Base-by-base conservation (phyloP, 2,329 filamentous ascomycete species). In the Colletotrichum sp. region DNA sequence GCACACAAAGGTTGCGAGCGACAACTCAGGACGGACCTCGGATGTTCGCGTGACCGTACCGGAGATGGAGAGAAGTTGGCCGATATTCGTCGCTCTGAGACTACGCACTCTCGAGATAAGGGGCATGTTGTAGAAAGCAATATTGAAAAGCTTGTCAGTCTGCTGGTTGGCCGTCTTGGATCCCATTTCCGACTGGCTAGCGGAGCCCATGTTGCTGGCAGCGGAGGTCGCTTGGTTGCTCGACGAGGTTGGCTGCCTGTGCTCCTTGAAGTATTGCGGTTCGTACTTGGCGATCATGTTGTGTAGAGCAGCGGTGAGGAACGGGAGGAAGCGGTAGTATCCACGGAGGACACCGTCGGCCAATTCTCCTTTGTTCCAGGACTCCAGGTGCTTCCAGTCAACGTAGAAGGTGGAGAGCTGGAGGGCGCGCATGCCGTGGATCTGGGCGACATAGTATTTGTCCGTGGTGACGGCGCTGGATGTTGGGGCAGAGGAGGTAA, bases 11-110 rank as follows among this genome's bases (percentile, higher is more conserved):
- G 97, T 98, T 8, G 95, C 97, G 26, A 98, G 89, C 4, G 96
- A 98, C 76, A 99, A 87, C 85, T 99, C 97, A 1, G 97, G 97
- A 39, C 97, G 92, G 28, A 99, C 97, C 88, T 99, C 97, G 12
- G 97, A 99, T 8, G 97, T 99, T 83, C 97, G 92, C 2, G 97
- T 99, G 32, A 98, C 96, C 1, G 97, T 99, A 64, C 97, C 97
- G 9, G 97, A 99, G 80, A 99, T 98, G 13, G 97, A 98, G 8
- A 98, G 92, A 59, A 99, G 90, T 82, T 96, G 95, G 70, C 97
- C 97, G 80, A 99, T 98, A 80, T 98, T 96, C 77, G 92, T 90
- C 30, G 97, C 98, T 36, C 97, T 93, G 78, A 99, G 88, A 81
- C 95, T 93, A 76, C 96, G 94, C 72, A 98, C 92, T 79, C 96